A percentile compares a stretch with the other conserved stretches of the same genome.
These are phyloP conservation scores for Coemansia nantahalensis DNA, from an alignment of 192 early-diverging fungal species.

Conservation along the genomic window DNA sequence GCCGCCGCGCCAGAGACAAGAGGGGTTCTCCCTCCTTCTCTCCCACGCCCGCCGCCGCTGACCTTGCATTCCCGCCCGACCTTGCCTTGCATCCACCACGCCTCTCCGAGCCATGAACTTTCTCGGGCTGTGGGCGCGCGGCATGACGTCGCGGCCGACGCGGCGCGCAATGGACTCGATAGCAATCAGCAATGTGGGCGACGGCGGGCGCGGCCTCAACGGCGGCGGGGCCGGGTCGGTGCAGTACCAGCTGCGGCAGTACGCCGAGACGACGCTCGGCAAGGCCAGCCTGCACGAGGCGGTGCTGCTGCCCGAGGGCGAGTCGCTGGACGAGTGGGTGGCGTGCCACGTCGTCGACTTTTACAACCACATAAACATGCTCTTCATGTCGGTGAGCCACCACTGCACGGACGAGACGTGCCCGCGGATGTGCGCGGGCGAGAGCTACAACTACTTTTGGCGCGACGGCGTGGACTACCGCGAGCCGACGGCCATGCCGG, in stretches of 20 bases:
- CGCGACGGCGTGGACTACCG: constrained; percentile 77
- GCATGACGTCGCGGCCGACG: constrained; percentile 44
- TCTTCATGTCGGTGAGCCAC: constrained; percentile 81
- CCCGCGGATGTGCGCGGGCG: constrained; percentile 89
- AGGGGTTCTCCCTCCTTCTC: too few species aligned
- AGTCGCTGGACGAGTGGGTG: constrained; percentile 89
- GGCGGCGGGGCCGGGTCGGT: constrained; percentile 34
- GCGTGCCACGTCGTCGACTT: constrained; percentile 94
- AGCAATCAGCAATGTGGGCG: constrained; percentile 37
- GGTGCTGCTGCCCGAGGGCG: constrained; percentile 82
- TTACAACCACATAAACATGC: constrained; percentile 94
- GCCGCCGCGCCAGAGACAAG: too few species aligned
- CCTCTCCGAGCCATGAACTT: too few species aligned
- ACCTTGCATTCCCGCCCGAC: too few species aligned
- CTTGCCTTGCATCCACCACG: neutral
- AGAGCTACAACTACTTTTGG: constrained; percentile 86
- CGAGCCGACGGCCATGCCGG: constrained; percentile 84
- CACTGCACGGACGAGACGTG: constrained; percentile 88
- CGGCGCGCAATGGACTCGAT: constrained; percentile 50
- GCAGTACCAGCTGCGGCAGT: constrained; percentile 54
- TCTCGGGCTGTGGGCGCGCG: constrained; percentile 49
- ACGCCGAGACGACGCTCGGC: constrained; percentile 73
- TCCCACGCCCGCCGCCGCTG: too few species aligned
- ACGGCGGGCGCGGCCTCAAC: constrained; percentile 7
- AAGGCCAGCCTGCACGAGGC: constrained; percentile 74